A percentile compares a stretch with the other conserved stretches of the same genome.
Evolutionary conservation across 2,329 filamentous ascomycete species (phyloP).

Genomic region (Calonectria hongkongensis): DNA sequence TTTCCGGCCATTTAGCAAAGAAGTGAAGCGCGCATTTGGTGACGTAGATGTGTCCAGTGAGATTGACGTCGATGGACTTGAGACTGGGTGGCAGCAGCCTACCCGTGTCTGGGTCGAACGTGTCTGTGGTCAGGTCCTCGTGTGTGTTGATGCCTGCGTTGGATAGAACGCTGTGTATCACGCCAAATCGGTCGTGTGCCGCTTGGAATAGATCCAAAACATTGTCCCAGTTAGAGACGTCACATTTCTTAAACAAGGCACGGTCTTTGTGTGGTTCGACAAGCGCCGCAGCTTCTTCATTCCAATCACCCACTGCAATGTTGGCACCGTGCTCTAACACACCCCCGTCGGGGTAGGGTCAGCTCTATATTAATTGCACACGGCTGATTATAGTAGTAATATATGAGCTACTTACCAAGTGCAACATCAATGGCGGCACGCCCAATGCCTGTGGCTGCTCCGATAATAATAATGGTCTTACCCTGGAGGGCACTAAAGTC

Average conservation of each 20-base stretch:
- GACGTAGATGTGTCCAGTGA: conserved; percentile 16
- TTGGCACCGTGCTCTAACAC: conserved; percentile 3
- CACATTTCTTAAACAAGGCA: neutral
- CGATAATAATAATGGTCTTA: conserved; percentile 2
- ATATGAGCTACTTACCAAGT: neutral
- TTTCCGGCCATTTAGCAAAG: conserved; percentile 17
- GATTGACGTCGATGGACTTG: conserved; percentile 22
- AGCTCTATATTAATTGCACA: too few species aligned
- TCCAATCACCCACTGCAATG: conserved; percentile 10
- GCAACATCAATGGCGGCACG: conserved; percentile 6
- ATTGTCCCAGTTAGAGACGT: conserved; percentile 24
- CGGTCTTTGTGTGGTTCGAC: conserved; percentile 1
- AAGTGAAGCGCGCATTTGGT: conserved; percentile 26
- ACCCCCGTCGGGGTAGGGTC: too few species aligned
- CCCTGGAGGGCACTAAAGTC: conserved; percentile 10
- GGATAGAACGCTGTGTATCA: conserved; percentile 7
- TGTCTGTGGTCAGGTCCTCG: neutral
- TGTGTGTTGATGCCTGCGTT: conserved; percentile 12
- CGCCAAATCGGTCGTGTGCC: neutral
- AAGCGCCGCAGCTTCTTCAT: neutral
- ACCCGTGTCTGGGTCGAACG: conserved; percentile 10
- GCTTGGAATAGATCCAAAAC: conserved; percentile 10
- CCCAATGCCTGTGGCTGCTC: conserved; percentile 1
- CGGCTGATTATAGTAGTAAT: too few species aligned
- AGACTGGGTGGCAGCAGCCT: conserved; percentile 15